Conservation (phyloP, 2,329 filamentous ascomycete species). For the Sporothrix brasiliensis region DNA sequence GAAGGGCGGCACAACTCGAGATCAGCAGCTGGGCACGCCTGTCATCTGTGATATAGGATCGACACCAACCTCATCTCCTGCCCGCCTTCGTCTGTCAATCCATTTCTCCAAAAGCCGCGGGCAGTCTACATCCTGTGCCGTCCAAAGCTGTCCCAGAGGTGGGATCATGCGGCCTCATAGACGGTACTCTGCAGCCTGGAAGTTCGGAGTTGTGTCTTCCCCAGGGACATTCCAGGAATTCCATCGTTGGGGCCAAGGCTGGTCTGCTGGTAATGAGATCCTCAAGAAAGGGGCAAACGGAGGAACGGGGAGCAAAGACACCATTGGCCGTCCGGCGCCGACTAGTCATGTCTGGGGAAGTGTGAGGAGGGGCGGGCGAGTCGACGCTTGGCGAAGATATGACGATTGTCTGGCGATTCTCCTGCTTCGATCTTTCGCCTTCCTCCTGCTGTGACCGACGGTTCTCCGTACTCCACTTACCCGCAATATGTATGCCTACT, state of each 20-base stretch:
- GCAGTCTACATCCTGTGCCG: neutral
- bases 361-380: neutral
- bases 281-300: neutral
- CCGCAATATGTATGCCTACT: neutral
- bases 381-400: too few species aligned
- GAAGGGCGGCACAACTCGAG: neutral
- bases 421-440: neutral
- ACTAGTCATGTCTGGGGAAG: conserved; percentile 23
- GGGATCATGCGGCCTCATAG: too few species aligned
- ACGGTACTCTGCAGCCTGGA: neutral
- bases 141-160: too few species aligned
- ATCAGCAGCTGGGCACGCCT: neutral
- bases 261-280: conserved; percentile 16
- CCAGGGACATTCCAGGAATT: neutral
- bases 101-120: neutral
- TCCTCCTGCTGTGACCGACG: too few species aligned
- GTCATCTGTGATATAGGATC: neutral
- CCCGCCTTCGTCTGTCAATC: neutral
- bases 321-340: neutral
- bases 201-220: conserved; percentile 7
- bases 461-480: neutral
- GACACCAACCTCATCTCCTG: neutral
- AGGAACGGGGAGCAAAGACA: neutral
- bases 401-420: neutral
- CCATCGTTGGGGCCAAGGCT: neutral